Evolutionary conservation across 257 asterid genomes (phyloP).

Genomic region (Rhazya stricta): DNA sequence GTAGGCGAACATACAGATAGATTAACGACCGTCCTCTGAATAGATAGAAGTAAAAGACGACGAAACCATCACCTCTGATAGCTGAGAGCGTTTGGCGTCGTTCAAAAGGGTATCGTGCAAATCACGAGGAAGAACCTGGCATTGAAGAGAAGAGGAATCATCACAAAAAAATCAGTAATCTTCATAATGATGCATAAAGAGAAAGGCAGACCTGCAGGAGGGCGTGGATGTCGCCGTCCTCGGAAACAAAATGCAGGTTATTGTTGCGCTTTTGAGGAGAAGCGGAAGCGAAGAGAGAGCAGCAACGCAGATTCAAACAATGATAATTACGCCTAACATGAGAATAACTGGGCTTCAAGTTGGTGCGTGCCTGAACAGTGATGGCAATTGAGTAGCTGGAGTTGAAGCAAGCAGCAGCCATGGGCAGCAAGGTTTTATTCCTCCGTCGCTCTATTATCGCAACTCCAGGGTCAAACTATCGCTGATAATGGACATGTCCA

Average conservation of each 20-base stretch:
- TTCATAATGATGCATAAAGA: not conserved
- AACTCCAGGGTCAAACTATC: too few relatives aligned
- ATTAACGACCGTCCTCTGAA: not conserved
- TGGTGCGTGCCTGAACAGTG: not conserved
- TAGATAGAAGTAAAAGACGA: not conserved
- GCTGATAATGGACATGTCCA: too few relatives aligned
- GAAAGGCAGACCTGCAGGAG: slow-evolving; percentile 37
- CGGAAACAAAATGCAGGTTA: not conserved
- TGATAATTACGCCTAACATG: not conserved
- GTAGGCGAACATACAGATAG: not conserved
- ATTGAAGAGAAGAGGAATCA: not conserved
- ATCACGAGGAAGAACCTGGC: slow-evolving; percentile 69
- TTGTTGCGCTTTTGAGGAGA: not conserved
- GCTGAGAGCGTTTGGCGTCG: slow-evolving; percentile 39
- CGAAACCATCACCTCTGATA: slow-evolving; percentile 49
- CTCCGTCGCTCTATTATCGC: not conserved
- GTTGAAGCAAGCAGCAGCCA: not conserved
- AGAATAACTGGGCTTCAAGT: not conserved
- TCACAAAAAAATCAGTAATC: not conserved
- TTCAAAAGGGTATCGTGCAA: slow-evolving; percentile 40
- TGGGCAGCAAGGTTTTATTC: not conserved
- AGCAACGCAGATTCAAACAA: not conserved
- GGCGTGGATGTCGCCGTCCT: slow-evolving; percentile 32
- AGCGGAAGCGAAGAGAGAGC: not conserved
- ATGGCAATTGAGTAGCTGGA: not conserved